A percentile compares a stretch with the other conserved stretches of the same genome.
Evolutionary conservation across 2,329 filamentous ascomycete species (phyloP).

Genomic region (Pseudogymnoascus sp.): DNA sequence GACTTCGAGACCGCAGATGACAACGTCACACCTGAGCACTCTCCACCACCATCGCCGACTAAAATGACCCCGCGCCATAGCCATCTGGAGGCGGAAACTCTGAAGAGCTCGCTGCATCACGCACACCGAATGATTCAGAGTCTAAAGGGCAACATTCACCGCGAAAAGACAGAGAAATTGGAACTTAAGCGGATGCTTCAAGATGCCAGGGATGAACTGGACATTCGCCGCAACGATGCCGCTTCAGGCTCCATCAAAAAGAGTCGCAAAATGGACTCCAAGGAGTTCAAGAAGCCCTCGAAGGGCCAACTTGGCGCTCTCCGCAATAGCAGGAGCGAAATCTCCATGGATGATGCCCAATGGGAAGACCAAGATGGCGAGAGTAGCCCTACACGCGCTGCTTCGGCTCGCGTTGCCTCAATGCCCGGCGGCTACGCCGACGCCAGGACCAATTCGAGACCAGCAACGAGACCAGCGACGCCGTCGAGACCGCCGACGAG

Average conservation of each 20-base stretch:
- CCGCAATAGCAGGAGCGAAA: slow-evolving; percentile 68
- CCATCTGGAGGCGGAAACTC: slow-evolving; percentile 87
- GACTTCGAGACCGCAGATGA: slow-evolving; percentile 60
- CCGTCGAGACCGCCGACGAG: slow-evolving; percentile 54
- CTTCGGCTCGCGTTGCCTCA: slow-evolving; percentile 25
- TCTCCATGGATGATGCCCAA: slow-evolving; percentile 71
- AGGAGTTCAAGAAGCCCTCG: slow-evolving; percentile 71
- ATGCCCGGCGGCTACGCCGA: slow-evolving; percentile 31
- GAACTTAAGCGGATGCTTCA: slow-evolving; percentile 93
- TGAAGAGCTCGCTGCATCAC: slow-evolving; percentile 89
- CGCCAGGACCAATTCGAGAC: slow-evolving; percentile 70
- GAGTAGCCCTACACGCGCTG: slow-evolving; percentile 50
- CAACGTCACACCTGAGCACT: slow-evolving; percentile 75
- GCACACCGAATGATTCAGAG: slow-evolving; percentile 96
- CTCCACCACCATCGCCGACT: slow-evolving; percentile 80
- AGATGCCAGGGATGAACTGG: slow-evolving; percentile 88
- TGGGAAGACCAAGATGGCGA: slow-evolving; percentile 73
- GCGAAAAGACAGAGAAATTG: slow-evolving; percentile 97
- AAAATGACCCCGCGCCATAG: slow-evolving; percentile 89
- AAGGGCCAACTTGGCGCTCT: slow-evolving; percentile 67
- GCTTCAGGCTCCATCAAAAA: slow-evolving; percentile 42
- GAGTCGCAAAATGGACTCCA: slow-evolving; percentile 57
- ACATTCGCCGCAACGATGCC: slow-evolving; percentile 54
- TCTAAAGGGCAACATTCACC: slow-evolving; percentile 87
- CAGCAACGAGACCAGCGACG: slow-evolving; percentile 67